Base-by-base conservation (phyloP, 495 filamentous ascomycete species). In the Aspergillus sclerotioniger region DNA sequence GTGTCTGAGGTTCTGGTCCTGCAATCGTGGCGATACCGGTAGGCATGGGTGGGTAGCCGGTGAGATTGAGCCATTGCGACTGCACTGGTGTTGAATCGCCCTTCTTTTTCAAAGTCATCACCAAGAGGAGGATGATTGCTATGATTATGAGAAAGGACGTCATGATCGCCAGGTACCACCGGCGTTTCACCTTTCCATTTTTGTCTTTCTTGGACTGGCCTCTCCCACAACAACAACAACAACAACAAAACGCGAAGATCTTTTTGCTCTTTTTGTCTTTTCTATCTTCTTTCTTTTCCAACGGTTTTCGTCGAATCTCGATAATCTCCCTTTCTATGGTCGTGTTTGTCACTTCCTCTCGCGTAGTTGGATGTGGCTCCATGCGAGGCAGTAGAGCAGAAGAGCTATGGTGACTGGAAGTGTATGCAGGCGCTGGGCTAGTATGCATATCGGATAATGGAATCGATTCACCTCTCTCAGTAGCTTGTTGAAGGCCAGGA, bases 41-140 rank as follows among this genome's bases (percentile, higher is more conserved):
- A 8, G 88, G 89, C 56, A 96, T 90, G 0, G 92, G 88, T 33
- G 92, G 92, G 60, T 88, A 96, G 25, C 85, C 85, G 1, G 92
- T 95, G 25, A 96, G 68, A 64, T 95, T 96, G 32, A 95, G 78
- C 84, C 88, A 96, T 32, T 82, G 74, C 5, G 82, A 80, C 58
- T 83, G 74, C 15, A 79, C 76, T 0, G 63, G 61, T 9, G 64
- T 81, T 20, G 60, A 62, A 59, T 68, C 67, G 15, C 64, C 71
- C 54, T 78, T 80, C n/a, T 72, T 77, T 17, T 81, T 81, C 53
- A 92, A 70, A 2, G 82, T 79, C 37, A 84, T 77, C 1, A 82
- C 87, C 0, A 91, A 76, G 3, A 84, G 72, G 33, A 89, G 67
- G 5, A 80, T 81, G 19, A 88, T 46, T 35, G 86, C 75, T 28